These are phyloP conservation scores for Colletotrichum eleusines DNA, from an alignment of 2,329 filamentous ascomycete species.

Conservation along the genomic window DNA sequence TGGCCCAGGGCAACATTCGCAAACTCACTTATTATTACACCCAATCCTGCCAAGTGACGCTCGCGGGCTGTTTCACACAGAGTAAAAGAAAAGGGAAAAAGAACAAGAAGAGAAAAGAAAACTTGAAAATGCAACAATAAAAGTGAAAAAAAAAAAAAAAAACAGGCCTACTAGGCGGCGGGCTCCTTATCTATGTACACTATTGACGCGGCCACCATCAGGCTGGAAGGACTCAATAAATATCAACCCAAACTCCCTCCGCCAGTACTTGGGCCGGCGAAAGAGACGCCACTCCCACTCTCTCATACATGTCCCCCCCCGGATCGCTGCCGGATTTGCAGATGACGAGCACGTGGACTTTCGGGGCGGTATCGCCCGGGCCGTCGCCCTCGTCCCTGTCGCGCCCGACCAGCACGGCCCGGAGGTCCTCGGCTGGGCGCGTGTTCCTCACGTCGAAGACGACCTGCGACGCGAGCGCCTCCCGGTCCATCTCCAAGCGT, in stretches of 20 bases:
- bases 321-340: neutral
- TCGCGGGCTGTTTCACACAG: neutral
- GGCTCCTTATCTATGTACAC: neutral
- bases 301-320: neutral
- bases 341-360: constrained; percentile 15
- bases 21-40: neutral
- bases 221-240: neutral
- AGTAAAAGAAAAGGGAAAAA: neutral
- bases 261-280: neutral
- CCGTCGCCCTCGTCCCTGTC: neutral
- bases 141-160: neutral
- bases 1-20: neutral
- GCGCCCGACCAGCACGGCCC: constrained; percentile 8
- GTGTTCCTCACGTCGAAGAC: constrained; percentile 6
- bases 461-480: neutral
- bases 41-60: neutral
- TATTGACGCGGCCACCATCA: neutral
- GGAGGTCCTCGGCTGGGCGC: neutral
- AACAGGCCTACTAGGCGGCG: neutral
- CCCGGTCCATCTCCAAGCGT: neutral
- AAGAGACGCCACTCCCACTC: constrained; percentile 21
- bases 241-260: constrained; percentile 11
- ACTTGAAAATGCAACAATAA: neutral
- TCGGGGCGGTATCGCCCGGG: neutral
- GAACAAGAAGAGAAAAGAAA: too few relatives aligned